Evolutionary conservation across 495 filamentous ascomycete species (phyloP).

Genomic region (Penicillium bialowiezense): DNA sequence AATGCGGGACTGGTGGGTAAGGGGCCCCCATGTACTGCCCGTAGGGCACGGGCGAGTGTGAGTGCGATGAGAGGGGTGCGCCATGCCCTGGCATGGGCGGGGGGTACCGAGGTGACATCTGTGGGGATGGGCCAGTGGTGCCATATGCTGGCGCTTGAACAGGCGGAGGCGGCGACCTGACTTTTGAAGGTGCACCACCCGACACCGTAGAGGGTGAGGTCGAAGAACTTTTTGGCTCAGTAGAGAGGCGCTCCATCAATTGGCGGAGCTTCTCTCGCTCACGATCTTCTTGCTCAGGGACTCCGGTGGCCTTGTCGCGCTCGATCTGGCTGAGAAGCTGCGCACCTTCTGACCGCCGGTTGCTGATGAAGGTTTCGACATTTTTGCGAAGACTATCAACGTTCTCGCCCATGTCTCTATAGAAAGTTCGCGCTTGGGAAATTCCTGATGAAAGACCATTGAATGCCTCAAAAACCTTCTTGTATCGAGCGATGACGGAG

Average conservation of each 20-base stretch:
- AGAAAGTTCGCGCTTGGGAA: slow-evolving; percentile 84
- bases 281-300: slow-evolving; percentile 72
- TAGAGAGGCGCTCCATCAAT: slow-evolving; percentile 93
- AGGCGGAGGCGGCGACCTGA: slow-evolving; percentile 44
- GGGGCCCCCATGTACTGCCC: slow-evolving; percentile 35
- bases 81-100: slow-evolving; percentile 32
- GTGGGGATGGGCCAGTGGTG: slow-evolving; percentile 32
- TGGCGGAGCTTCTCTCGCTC: slow-evolving; percentile 83
- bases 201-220: slow-evolving; percentile 39
- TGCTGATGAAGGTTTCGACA: slow-evolving; percentile 94
- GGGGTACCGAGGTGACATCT: slow-evolving; percentile 49
- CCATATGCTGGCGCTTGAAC: slow-evolving; percentile 39
- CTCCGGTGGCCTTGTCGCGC: slow-evolving; percentile 63
- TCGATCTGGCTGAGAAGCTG: slow-evolving; percentile 88
- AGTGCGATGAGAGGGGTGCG: slow-evolving; percentile 35
- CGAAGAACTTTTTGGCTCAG: slow-evolving; percentile 56
- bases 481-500: slow-evolving; percentile 80
- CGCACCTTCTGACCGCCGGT: slow-evolving; percentile 85
- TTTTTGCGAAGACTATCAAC: slow-evolving; percentile 95
- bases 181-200: slow-evolving; percentile 36
- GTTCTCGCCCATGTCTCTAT: slow-evolving; percentile 91
- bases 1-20: slow-evolving; percentile 38
- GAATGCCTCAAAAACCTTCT: slow-evolving; percentile 88
- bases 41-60: slow-evolving; percentile 43
- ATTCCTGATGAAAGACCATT: slow-evolving; percentile 85